Evolutionary conservation across 805 yeast species (phyloP), one percentile per base, ranked within the genome.

Genomic region (Candida rishiriensis): DNA sequence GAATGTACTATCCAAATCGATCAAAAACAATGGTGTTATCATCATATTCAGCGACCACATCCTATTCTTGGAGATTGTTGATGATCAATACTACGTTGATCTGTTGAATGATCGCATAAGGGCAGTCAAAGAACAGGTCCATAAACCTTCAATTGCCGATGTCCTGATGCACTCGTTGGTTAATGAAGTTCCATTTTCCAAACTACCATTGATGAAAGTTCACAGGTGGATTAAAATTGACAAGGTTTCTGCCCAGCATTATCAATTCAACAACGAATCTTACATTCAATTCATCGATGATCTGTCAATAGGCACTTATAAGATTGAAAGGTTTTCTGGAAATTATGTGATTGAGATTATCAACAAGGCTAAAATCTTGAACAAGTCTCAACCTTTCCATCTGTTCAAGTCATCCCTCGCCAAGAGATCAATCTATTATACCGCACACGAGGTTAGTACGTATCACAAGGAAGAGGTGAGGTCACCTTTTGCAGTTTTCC

Each of bases 101-200:
- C 32, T 35, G 3, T 40, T 49, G 48, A 53, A 37, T 40, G 50
- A 34, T n/a, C 46, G 10, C 41, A 43, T 15, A 40, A 46, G 40
- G 36, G 18, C 48, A 43, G 33, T 36, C 32, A 40, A 42, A 3
- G 34, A 36, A 10, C 46, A 45, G 7, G 56, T 71, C 26, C 72
- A 70, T 39, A 56, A 67, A 38, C 85, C 93, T 2, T 72, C 83
- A 3, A 70, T 85, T 12, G 75, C 96, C 0, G 96, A 89, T 61
- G 73, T 88, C 38, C 66, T 91, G 47, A 88, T 90, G 95, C 95
- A 90, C 56, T 88, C 97, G 0, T 70, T 91, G 58, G 79, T 86
- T 29, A 91, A 91, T 59, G 95, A 88, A 55, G 83, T 82, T 18
- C 93, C 96, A 0, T 71, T 91, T 35, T 51, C 57, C 3, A 70